phyloP scores from a whole-genome alignment of 371 early-diverging fungal species.

The Apophysomyces trapeziformis region DNA sequence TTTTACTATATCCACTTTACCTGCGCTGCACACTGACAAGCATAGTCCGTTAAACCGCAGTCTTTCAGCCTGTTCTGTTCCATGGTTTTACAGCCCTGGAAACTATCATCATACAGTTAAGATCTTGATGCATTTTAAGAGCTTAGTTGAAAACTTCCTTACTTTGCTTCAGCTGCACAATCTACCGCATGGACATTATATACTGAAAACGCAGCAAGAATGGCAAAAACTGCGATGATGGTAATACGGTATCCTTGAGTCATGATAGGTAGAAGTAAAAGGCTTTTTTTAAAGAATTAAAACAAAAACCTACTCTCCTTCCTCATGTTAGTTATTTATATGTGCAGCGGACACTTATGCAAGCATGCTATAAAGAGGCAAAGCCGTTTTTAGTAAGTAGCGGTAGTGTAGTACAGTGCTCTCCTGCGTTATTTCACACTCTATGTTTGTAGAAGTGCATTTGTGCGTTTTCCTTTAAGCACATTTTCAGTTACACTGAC shows the following conservation, averaged over 20 bases:
- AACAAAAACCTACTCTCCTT: neutral
- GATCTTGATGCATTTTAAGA: neutral
- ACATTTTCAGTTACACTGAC: too few relatives aligned
- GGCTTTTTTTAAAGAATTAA: neutral
- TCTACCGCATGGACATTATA: conserved; percentile 9
- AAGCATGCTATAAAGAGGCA: neutral
- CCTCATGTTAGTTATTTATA: neutral
- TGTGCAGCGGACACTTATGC: neutral
- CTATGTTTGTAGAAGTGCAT: neutral
- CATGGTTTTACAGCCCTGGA: conserved; percentile 34
- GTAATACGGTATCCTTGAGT: neutral
- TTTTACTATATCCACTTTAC: conserved; percentile 10
- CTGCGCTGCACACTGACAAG: conserved; percentile 38
- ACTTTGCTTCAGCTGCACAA: conserved; percentile 43
- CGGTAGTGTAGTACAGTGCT: neutral
- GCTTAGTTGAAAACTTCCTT: conserved; percentile 3
- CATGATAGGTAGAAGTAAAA: neutral
- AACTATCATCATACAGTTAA: conserved; percentile 20
- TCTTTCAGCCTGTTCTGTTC: conserved; percentile 18
- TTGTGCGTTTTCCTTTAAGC: too few relatives aligned
- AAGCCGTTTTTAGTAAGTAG: neutral
- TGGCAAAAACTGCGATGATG: neutral
- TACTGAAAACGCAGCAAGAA: neutral
- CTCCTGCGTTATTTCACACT: neutral
- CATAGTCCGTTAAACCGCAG: conserved; percentile 34